Percentiles rank a stretch among this genome's conserved stretches.
These are phyloP conservation scores for Fusarium sarcochroum DNA, from an alignment of 2,329 filamentous ascomycete genomes.

Conservation along the genomic window DNA sequence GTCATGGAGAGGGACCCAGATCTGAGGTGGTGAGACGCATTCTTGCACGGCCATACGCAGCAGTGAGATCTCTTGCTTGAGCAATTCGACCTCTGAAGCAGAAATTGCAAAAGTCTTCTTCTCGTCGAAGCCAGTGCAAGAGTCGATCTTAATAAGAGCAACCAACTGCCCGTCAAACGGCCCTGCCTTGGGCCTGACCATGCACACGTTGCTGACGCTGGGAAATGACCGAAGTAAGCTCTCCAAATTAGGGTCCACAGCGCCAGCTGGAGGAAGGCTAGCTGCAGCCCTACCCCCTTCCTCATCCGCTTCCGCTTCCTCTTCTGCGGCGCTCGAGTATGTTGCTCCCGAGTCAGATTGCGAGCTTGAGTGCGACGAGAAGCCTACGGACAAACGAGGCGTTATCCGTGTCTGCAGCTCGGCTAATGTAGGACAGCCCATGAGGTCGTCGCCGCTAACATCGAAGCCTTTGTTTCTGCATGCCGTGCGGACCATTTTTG, in stretches of 20 bases:
- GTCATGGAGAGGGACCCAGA: slow-evolving; percentile 64
- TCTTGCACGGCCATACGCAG: slow-evolving; percentile 59
- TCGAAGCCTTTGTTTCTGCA: slow-evolving; percentile 49
- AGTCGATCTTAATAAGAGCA: slow-evolving; percentile 60
- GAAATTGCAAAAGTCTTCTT: slow-evolving; percentile 50
- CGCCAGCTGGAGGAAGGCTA: background rate
- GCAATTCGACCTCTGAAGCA: slow-evolving; percentile 56
- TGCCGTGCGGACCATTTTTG: slow-evolving; percentile 38
- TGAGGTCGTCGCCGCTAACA: slow-evolving; percentile 57
- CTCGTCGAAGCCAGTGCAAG: slow-evolving; percentile 31
- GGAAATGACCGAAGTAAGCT: slow-evolving; percentile 57
- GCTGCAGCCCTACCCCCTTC: slow-evolving; percentile 27
- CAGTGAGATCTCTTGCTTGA: slow-evolving; percentile 58
- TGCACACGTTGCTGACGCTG: slow-evolving; percentile 58
- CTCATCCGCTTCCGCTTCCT: slow-evolving; percentile 2
- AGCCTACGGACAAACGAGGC: background rate
- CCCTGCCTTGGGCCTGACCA: slow-evolving; percentile 64
- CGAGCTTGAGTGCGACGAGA: slow-evolving; percentile 1
- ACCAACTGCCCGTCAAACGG: slow-evolving; percentile 65
- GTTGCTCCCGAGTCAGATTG: slow-evolving; percentile 31
- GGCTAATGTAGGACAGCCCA: slow-evolving; percentile 60
- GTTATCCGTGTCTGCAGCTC: slow-evolving; percentile 60
- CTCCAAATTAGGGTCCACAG: slow-evolving; percentile 50
- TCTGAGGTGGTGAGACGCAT: slow-evolving; percentile 57
- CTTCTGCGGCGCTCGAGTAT: slow-evolving; percentile 1